Conservation (phyloP, 1,139 yeast genomes). For the Taiozyma sp. region DNA sequence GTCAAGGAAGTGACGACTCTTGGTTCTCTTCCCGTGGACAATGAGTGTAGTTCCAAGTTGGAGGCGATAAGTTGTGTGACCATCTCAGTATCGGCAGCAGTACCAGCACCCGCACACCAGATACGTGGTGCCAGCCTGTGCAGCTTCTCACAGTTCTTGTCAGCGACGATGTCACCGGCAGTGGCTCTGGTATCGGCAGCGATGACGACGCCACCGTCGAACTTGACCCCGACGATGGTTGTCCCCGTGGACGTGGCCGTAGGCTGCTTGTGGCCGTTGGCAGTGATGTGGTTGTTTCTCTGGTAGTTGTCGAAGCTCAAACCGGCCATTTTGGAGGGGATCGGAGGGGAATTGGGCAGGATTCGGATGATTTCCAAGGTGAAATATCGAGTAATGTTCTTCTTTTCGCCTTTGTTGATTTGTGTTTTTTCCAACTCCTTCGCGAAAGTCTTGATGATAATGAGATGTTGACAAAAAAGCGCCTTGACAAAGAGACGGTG, state of each 20-base stretch:
- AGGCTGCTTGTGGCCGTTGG: constrained; percentile 74
- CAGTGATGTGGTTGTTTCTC: constrained; percentile 70
- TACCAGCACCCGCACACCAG: constrained; percentile 99
- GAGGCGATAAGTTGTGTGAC: constrained; percentile 91
- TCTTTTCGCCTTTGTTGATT: not conserved
- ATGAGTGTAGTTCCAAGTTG: constrained; percentile 82
- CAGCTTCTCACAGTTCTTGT: constrained; percentile 94
- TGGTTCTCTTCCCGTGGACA: constrained; percentile 81
- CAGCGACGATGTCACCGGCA: constrained; percentile 93
- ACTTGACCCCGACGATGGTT: constrained; percentile 94
- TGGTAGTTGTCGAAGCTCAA: constrained; percentile 89
- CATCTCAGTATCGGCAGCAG: constrained; percentile 99
- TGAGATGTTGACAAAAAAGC: not conserved
- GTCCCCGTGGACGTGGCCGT: constrained; percentile 97
- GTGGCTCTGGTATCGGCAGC: constrained; percentile 99
- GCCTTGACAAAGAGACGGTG: not conserved
- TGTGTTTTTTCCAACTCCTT: not conserved
- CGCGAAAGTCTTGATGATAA: not conserved
- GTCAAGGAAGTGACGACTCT: constrained; percentile 93
- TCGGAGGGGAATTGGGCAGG: not conserved
- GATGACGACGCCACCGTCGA: constrained; percentile 81
- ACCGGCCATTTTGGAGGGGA: constrained; percentile 60
- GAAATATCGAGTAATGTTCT: too few species aligned
- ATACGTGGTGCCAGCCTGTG: constrained; percentile 89
- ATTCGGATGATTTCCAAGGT: not conserved